Evolutionary conservation across 495 filamentous ascomycete genomes (phyloP).

Genomic region (Penicillium parvum): DNA sequence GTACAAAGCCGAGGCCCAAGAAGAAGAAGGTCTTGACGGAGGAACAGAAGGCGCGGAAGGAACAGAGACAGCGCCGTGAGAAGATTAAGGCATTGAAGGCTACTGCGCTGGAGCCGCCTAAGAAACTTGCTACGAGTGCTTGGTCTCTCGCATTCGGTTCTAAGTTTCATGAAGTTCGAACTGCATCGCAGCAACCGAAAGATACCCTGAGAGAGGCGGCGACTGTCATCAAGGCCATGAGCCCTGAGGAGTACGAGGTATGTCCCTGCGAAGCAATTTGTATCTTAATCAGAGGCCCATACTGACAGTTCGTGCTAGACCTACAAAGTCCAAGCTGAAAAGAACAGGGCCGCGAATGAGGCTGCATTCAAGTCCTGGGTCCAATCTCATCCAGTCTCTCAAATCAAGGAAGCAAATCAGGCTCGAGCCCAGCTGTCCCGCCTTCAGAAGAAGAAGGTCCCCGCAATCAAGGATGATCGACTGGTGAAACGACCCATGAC

Average conservation of each 20-base stretch:
- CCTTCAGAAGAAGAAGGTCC: constrained; percentile 12
- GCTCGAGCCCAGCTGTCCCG: constrained; percentile 52
- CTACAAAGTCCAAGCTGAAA: constrained; percentile 46
- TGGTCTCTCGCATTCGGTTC: constrained; percentile 25
- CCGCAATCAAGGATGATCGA: constrained; percentile 53
- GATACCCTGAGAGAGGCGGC: neutral
- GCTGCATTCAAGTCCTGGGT: constrained; percentile 56
- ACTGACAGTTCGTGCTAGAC: constrained; percentile 29
- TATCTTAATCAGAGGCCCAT: neutral
- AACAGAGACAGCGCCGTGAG: constrained; percentile 10
- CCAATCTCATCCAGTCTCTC: constrained; percentile 46
- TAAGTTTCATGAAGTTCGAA: constrained; percentile 11
- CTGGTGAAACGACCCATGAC: constrained; percentile 43
- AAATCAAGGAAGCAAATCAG: constrained; percentile 59
- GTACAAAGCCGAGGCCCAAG: too few species aligned
- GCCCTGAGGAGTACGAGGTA: constrained; percentile 36
- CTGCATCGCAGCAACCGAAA: neutral
- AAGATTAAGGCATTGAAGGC: constrained; percentile 30
- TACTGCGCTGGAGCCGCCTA: constrained; percentile 31
- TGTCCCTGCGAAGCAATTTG: neutral
- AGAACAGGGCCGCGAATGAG: constrained; percentile 43
- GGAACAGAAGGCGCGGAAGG: constrained; percentile 26
- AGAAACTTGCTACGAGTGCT: constrained; percentile 8
- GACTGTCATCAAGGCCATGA: constrained; percentile 14
- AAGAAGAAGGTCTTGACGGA: constrained; percentile 21